Conservation (phyloP, 352 stramenopile genomes). For the Globisporangium apiculatum region DNA sequence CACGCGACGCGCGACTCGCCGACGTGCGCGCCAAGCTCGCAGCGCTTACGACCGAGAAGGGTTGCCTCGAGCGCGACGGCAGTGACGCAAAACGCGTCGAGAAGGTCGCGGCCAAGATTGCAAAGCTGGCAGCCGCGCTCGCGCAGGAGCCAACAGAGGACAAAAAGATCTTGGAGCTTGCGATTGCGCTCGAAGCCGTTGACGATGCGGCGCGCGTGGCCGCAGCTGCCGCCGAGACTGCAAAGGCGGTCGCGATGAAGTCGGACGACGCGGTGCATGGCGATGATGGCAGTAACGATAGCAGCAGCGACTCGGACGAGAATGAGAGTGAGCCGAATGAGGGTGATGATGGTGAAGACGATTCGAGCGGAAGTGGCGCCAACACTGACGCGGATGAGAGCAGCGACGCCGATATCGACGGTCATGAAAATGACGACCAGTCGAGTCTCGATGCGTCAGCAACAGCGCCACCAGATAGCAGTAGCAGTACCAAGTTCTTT, state of each 20-base stretch:
- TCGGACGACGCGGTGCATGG: constrained; percentile 3
- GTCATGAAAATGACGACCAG: too few species aligned
- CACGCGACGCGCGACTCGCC: constrained; percentile 24
- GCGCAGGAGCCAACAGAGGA: constrained; percentile 23
- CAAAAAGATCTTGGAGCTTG: constrained; percentile 36
- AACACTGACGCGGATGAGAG: too few species aligned
- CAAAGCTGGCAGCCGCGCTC: constrained; percentile 25
- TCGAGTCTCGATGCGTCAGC: too few species aligned
- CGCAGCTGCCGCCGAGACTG: constrained; percentile 13
- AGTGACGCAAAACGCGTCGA: constrained; percentile 15
- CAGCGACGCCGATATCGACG: too few species aligned
- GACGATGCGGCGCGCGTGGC: constrained; percentile 23
- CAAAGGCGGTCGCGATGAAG: constrained; percentile 20
- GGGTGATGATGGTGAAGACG: constrained; percentile 12
- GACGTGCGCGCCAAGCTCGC: constrained; percentile 22
- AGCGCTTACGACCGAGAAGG: constrained; percentile 19
- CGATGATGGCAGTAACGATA: not conserved
- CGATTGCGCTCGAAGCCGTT: constrained; percentile 30
- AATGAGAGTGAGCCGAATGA: constrained; percentile 12
- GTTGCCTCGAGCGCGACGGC: constrained; percentile 11
- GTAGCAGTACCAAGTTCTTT: constrained; percentile 24
- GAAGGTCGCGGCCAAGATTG: constrained; percentile 27
- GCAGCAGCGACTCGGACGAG: constrained; percentile 12
- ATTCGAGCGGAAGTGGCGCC: not conserved
- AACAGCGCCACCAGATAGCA: not conserved